Evolutionary conservation across 2,329 filamentous ascomycete genomes (phyloP), one percentile per base, ranked within the genome.

Genomic region (Trichoderma aggressivum): DNA sequence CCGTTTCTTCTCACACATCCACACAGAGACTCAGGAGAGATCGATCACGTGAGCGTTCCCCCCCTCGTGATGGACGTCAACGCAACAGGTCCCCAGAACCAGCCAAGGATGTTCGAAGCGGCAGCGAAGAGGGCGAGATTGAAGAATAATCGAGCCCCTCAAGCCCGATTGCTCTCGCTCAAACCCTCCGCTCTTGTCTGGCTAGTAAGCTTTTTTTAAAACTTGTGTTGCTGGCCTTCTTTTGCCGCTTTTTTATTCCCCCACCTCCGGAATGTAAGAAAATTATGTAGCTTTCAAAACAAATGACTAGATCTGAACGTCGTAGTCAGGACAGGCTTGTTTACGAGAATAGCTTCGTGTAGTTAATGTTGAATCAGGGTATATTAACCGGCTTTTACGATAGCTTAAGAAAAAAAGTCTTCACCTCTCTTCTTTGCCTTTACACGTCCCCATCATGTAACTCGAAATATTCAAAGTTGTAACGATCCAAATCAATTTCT

Each of bases 121-220:
- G 96, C 67, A 98, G 94, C 78, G 96, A 99, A 83, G 96, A 99
- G 82, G 96, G 96, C 66, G 96, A 99, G 84, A 98, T 99, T 76
- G 96, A 98, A 85, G 88, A 90, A 75, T 89, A 83, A 78, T 69
- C 30, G 66, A 71, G 39, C 1, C 43, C 43, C n/a, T 12, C 30
- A 1, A 59, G 30, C 30, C 26, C 28, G 26, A 43, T 39, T 30
- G 34, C 24, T 39, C 26, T 18, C 30, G 18, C 36, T 39, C 2
- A 8, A 8, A 21, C 21, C 12, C 50, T 7, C 32, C 7, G n/a
- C 30, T 30, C 28, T 47, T 64, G 18, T 59, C 59, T 69, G 50
- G 59, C 47, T 34, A 59, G 34, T 70, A 63, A 61, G 21, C 43
- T 36, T 36, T 50, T 28, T 26, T 18, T 69, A 24, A 12, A 24